These are phyloP conservation scores for Aureobasidium sp. DNA, from an alignment of 2,329 filamentous ascomycete species.

Conservation along the genomic window DNA sequence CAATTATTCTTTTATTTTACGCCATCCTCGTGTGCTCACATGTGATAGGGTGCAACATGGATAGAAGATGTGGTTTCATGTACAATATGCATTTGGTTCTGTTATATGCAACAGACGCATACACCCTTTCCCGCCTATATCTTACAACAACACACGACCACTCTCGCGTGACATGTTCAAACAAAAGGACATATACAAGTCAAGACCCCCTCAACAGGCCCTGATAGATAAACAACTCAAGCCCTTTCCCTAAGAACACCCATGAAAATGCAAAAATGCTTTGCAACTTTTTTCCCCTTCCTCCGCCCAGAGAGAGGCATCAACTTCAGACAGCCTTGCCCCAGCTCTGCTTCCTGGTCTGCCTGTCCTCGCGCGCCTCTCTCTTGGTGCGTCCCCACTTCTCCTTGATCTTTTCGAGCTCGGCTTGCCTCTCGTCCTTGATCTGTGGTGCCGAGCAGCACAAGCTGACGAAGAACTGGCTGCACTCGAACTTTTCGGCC, in stretches of 20 bases:
- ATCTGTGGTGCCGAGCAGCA: slow-evolving; percentile 44
- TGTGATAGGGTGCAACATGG: neutral
- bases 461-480: slow-evolving; percentile 53
- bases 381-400: slow-evolving; percentile 53
- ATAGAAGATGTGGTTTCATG: neutral
- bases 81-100: slow-evolving; percentile 1
- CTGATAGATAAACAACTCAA: neutral
- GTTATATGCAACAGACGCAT: neutral
- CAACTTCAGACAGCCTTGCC: slow-evolving; percentile 22
- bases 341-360: slow-evolving; percentile 53
- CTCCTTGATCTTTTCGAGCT: slow-evolving; percentile 46
- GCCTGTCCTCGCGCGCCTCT: slow-evolving; percentile 53
- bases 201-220: neutral
- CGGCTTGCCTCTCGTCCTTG: slow-evolving; percentile 33
- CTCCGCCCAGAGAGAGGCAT: neutral
- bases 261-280: slow-evolving; percentile 12
- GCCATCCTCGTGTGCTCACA: neutral
- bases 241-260: neutral
- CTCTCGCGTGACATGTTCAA: neutral
- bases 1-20: neutral
- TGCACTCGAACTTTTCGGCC: slow-evolving; percentile 56
- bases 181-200: slow-evolving; percentile 6
- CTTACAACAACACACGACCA: slow-evolving; percentile 2
- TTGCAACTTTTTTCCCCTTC: neutral
- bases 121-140: neutral